phyloP scores from a whole-genome alignment of 2,329 filamentous ascomycete genomes.

The Claviceps fusiformis region DNA sequence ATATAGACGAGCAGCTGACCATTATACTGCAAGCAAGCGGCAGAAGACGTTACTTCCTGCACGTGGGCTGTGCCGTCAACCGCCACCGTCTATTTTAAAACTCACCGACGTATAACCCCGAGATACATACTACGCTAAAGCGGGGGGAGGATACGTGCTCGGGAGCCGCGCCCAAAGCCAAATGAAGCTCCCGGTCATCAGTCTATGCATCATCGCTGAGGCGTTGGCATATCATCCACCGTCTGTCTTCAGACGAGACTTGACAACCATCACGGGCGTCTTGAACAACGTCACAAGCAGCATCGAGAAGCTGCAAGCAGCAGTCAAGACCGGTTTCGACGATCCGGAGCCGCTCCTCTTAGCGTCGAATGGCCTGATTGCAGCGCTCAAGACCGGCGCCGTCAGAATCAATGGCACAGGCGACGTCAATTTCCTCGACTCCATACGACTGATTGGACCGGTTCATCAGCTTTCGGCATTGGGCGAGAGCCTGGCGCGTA shows the following conservation, averaged over 20 bases:
- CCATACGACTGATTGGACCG: background rate
- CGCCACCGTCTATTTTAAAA: too few relatives aligned
- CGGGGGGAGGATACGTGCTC: too few relatives aligned
- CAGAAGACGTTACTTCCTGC: background rate
- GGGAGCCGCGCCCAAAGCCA: background rate
- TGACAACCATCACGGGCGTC: background rate
- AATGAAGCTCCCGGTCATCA: constrained; percentile 9
- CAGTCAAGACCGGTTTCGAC: background rate
- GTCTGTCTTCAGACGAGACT: background rate
- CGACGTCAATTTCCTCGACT: background rate
- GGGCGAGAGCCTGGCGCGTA: background rate
- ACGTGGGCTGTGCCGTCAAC: background rate
- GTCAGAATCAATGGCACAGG: background rate
- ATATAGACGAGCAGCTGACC: background rate
- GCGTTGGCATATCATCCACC: background rate
- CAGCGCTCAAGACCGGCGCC: background rate
- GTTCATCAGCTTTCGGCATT: background rate
- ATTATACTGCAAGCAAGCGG: background rate
- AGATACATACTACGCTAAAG: too few relatives aligned
- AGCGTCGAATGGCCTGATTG: background rate
- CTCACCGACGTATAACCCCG: background rate
- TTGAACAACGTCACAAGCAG: background rate
- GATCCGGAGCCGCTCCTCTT: background rate
- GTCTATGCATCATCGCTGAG: background rate
- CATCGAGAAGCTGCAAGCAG: background rate